These are phyloP conservation scores for Hevea brasiliensis DNA, from an alignment of 345 rosid genomes.

Conservation along the genomic window DNA sequence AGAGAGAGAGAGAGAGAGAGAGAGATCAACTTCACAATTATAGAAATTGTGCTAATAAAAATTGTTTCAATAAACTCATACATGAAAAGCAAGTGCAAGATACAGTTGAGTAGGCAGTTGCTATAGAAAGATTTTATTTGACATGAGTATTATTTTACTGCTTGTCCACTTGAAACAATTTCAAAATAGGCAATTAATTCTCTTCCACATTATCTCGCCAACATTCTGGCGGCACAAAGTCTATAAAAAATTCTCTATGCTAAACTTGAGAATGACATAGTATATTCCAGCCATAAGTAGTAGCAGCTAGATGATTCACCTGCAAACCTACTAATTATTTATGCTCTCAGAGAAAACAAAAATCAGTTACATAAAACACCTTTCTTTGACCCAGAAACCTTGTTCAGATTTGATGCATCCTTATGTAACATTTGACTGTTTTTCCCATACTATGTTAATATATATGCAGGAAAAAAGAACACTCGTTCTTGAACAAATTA, in stretches of 20 bases:
- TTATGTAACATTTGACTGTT: background rate
- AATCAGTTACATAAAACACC: background rate
- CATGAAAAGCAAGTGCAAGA: background rate
- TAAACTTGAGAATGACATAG: background rate
- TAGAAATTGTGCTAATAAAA: slow-evolving; percentile 6
- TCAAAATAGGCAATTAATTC: background rate
- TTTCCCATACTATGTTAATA: background rate
- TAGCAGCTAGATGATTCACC: too few species aligned
- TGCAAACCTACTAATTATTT: too few species aligned
- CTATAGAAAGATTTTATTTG: background rate
- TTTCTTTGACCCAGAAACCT: background rate
- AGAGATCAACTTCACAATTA: background rate
- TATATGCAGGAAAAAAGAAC: background rate
- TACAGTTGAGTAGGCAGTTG: background rate
- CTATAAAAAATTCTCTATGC: background rate
- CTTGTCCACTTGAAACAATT: background rate
- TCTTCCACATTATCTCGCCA: background rate
- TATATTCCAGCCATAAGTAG: background rate
- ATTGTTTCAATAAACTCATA: slow-evolving; percentile 1
- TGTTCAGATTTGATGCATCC: background rate
- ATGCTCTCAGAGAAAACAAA: background rate
- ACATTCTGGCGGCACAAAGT: background rate
- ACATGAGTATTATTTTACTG: background rate
- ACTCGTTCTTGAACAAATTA: background rate
- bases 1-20: background rate